Evolutionary conservation across 495 filamentous ascomycete genomes (phyloP).

Genomic region (Lichina pygmaea): DNA sequence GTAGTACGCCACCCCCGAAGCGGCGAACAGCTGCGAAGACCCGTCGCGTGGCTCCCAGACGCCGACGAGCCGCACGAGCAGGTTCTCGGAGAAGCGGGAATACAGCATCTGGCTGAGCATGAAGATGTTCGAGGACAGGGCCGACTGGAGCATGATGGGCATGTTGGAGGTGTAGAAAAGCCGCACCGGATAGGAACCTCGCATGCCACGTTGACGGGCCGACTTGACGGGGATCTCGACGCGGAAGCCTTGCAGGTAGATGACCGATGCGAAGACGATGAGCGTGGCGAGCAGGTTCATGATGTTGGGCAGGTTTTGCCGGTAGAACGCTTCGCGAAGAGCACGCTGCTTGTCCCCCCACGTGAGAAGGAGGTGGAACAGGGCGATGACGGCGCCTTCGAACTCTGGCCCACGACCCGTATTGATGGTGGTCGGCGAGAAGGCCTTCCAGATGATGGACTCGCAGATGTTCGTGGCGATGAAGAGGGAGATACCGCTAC

Average conservation of each 20-base stretch:
- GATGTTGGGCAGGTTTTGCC: slow-evolving; percentile 98
- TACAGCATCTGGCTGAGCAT: slow-evolving; percentile 96
- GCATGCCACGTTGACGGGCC: slow-evolving; percentile 92
- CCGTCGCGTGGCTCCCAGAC: slow-evolving; percentile 97
- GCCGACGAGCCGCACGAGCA: slow-evolving; percentile 85
- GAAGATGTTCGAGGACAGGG: slow-evolving; percentile 97
- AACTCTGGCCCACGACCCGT: slow-evolving; percentile 97
- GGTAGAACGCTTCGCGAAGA: slow-evolving; percentile 93
- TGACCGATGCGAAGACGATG: slow-evolving; percentile 82
- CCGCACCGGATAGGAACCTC: slow-evolving; percentile 52
- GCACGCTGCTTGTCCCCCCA: slow-evolving; percentile 97
- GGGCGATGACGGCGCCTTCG: slow-evolving; percentile 93
- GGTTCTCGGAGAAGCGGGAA: slow-evolving; percentile 93
- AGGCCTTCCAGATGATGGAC: slow-evolving; percentile 98
- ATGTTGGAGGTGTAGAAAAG: slow-evolving; percentile 81
- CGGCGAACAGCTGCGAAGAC: slow-evolving; percentile 76
- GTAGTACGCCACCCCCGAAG: slow-evolving; percentile 90
- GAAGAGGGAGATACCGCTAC: slow-evolving; percentile 96
- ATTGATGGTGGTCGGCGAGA: slow-evolving; percentile 98
- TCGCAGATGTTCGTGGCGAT: slow-evolving; percentile 99
- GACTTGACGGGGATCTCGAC: slow-evolving; percentile 99
- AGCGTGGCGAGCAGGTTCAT: slow-evolving; percentile 94
- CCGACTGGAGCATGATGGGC: slow-evolving; percentile 99
- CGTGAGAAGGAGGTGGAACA: slow-evolving; percentile 94
- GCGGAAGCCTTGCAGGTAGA: slow-evolving; percentile 99